Evolutionary conservation across 2,329 filamentous ascomycete species (phyloP).

Genomic region (Epichloe sylvatica): DNA sequence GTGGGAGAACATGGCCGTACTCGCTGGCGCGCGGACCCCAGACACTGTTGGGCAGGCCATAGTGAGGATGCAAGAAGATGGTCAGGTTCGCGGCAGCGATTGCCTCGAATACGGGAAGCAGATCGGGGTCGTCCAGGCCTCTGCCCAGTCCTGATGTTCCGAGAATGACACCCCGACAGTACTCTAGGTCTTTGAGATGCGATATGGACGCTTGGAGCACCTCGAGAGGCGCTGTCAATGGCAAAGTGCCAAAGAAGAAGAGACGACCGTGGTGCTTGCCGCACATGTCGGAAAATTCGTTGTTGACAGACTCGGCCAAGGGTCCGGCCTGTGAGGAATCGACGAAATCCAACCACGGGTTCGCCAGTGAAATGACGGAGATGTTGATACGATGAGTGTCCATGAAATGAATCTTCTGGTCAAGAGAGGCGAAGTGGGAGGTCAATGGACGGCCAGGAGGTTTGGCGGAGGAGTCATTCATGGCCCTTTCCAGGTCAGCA

Average conservation of each 20-base stretch:
- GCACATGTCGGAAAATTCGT: constrained; percentile 65
- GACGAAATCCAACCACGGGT: constrained; percentile 88
- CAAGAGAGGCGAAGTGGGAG: constrained; percentile 66
- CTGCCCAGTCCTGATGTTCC: constrained; percentile 69
- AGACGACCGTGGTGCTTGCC: constrained; percentile 49
- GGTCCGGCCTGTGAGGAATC: constrained; percentile 42
- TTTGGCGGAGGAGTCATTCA: constrained; percentile 38
- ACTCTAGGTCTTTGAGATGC: constrained; percentile 44
- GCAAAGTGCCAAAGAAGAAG: constrained; percentile 73
- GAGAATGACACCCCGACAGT: constrained; percentile 75
- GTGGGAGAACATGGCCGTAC: constrained; percentile 77
- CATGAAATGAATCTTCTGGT: constrained; percentile 79
- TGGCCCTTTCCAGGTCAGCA: constrained; percentile 32
- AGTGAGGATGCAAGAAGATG: constrained; percentile 84
- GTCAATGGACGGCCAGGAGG: constrained; percentile 71
- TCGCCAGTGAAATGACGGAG: constrained; percentile 78
- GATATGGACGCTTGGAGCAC: constrained; percentile 52
- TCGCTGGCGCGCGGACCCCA: constrained; percentile 59
- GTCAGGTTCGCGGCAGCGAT: constrained; percentile 51
- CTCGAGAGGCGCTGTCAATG: constrained; percentile 52
- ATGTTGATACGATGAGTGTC: constrained; percentile 65
- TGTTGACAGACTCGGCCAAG: constrained; percentile 57
- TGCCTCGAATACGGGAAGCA: constrained; percentile 59
- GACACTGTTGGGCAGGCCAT: constrained; percentile 67
- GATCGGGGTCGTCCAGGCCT: constrained; percentile 62